These are phyloP conservation scores for Saccharomyces hybrid DNA, from an alignment of 1,139 yeast genomes.

Conservation along the genomic window DNA sequence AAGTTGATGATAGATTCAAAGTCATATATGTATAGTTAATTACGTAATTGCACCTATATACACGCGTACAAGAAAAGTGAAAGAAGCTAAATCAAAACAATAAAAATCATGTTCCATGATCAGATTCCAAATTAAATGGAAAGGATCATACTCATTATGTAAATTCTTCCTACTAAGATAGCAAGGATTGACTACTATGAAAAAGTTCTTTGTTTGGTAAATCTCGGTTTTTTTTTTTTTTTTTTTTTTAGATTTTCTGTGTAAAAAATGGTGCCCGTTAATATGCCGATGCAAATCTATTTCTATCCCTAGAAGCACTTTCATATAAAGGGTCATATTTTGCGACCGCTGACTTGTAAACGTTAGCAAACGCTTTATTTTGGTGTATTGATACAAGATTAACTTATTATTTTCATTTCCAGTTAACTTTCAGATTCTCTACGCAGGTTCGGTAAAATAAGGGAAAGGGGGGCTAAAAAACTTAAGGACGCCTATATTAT, in stretches of 20 bases:
- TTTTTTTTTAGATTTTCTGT: not conserved
- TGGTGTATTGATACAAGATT: not conserved
- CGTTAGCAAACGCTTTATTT: not conserved
- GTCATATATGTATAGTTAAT: conserved; percentile 32
- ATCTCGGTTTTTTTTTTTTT: not conserved
- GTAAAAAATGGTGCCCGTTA: not conserved
- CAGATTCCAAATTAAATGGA: not conserved
- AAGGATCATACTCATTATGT: not conserved
- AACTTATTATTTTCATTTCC: not conserved
- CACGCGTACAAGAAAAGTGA: not conserved
- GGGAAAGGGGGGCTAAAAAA: not conserved
- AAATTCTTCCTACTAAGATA: not conserved
- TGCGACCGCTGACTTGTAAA: too few relatives aligned
- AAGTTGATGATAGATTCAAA: conserved; percentile 54
- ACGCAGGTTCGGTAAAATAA: not conserved
- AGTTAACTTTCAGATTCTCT: not conserved
- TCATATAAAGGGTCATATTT: not conserved
- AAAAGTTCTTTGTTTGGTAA: not conserved
- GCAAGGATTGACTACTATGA: not conserved
- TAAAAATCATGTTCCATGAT: not conserved
- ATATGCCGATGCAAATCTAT: not conserved
- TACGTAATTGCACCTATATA: not conserved
- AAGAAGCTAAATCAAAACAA: not conserved
- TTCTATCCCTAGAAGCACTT: not conserved
- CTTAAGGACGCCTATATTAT: not conserved